These are phyloP conservation scores for Phaffia rhodozyma DNA, from an alignment of 1,284 basidiomycete species.

Conservation along the genomic window DNA sequence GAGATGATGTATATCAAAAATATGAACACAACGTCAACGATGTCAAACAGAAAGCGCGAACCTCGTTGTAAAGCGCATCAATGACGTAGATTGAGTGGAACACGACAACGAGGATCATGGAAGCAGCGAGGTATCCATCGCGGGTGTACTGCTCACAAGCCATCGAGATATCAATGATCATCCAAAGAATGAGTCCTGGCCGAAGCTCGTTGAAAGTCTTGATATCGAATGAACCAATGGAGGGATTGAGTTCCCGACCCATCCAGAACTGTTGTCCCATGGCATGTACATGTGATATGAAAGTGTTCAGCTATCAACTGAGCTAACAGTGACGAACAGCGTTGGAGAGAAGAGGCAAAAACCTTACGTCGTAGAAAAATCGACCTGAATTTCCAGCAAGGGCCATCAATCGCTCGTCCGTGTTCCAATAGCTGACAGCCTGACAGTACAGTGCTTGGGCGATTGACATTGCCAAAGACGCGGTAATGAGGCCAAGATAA, in stretches of 20 bases:
- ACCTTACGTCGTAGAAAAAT: conserved; percentile 74
- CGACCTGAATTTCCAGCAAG: conserved; percentile 86
- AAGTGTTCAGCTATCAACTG: background rate
- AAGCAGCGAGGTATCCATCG: conserved; percentile 68
- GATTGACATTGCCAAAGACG: conserved; percentile 65
- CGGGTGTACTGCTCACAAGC: conserved; percentile 78
- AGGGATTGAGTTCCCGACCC: conserved; percentile 88
- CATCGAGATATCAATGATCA: conserved; percentile 81
- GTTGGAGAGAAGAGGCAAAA: background rate
- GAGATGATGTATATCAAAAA: background rate
- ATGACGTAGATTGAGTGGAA: conserved; percentile 83
- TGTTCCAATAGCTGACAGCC: conserved; percentile 51
- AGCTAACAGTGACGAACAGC: background rate
- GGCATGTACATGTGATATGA: background rate
- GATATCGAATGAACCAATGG: conserved; percentile 70
- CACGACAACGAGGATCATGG: conserved; percentile 75
- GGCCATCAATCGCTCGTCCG: conserved; percentile 49
- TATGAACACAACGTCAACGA: background rate
- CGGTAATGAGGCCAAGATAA: conserved; percentile 80
- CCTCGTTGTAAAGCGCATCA: conserved; percentile 82
- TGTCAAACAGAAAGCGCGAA: conserved; percentile 27
- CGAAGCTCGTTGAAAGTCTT: conserved; percentile 96
- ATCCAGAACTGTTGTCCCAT: conserved; percentile 69
- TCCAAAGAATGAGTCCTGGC: conserved; percentile 92
- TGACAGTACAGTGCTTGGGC: conserved; percentile 66